A percentile compares a stretch with the other conserved stretches of the same genome.
These are phyloP conservation scores for Pulchroboletus neoregius DNA, from an alignment of 1,284 basidiomycete species.

Conservation along the genomic window DNA sequence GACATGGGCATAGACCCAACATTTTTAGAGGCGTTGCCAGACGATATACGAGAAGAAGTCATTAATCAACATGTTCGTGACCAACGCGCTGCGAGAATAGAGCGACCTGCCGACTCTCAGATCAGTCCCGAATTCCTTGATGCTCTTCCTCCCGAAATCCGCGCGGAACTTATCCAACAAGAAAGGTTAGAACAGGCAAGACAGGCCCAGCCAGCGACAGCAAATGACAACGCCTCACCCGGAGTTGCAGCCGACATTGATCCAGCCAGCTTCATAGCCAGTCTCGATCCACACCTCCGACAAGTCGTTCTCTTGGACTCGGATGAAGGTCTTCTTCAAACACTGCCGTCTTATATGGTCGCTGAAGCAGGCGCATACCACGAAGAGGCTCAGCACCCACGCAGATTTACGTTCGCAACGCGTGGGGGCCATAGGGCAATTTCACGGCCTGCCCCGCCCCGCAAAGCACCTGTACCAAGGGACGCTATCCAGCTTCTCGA, in stretches of 20 bases:
- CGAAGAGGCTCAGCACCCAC: conserved; percentile 42
- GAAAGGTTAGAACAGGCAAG: conserved; percentile 81
- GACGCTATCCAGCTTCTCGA: conserved; percentile 96
- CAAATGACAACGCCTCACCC: conserved; percentile 36
- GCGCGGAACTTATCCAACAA: conserved; percentile 95
- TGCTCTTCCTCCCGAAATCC: conserved; percentile 92
- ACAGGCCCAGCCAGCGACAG: conserved; percentile 47
- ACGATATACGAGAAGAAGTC: conserved; percentile 98
- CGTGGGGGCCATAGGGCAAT: conserved; percentile 36
- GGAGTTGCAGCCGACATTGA: conserved; percentile 71
- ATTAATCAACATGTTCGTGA: conserved; percentile 97
- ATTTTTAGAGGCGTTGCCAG: conserved; percentile 95
- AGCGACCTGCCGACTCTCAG: conserved; percentile 74
- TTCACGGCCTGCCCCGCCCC: conserved; percentile 36
- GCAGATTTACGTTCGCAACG: conserved; percentile 36
- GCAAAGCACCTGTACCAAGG: conserved; percentile 55
- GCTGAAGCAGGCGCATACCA: conserved; percentile 74
- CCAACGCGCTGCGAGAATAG: conserved; percentile 70
- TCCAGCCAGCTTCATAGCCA: conserved; percentile 83
- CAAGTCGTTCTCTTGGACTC: conserved; percentile 86
- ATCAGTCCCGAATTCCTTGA: conserved; percentile 96
- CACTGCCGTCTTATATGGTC: conserved; percentile 77
- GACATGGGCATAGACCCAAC: conserved; percentile 98
- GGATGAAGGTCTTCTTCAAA: conserved; percentile 78
- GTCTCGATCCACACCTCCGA: conserved; percentile 79